Conservation (phyloP, 164 flowering plant species). For the Vitis amurensis region DNA sequence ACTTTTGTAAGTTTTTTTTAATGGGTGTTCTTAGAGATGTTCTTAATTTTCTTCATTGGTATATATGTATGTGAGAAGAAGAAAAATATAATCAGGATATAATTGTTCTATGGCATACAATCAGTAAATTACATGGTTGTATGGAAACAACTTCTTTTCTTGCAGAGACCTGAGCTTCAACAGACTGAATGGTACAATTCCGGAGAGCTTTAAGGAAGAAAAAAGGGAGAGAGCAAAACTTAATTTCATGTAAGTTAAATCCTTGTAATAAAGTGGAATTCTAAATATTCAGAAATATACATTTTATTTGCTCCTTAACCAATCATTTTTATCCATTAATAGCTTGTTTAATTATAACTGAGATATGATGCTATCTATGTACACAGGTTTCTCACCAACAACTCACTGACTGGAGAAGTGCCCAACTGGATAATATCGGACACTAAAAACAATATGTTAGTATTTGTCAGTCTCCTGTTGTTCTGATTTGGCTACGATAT, state of each 20-base stretch:
- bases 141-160: neutral
- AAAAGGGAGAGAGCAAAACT: neutral
- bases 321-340: neutral
- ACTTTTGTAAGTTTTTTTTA: slow-evolving; percentile 48
- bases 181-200: slow-evolving; percentile 54
- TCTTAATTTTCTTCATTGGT: too few relatives aligned
- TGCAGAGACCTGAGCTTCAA: slow-evolving; percentile 69
- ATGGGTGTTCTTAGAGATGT: too few relatives aligned
- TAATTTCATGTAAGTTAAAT: slow-evolving; percentile 34
- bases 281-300: too few relatives aligned
- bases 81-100: too few relatives aligned
- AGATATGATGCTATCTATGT: neutral
- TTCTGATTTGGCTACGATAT: too few relatives aligned
- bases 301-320: too few relatives aligned
- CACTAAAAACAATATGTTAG: slow-evolving; percentile 42
- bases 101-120: too few relatives aligned
- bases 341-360: too few relatives aligned
- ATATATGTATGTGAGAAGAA: too few relatives aligned
- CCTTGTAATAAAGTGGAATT: neutral
- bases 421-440: slow-evolving; percentile 42
- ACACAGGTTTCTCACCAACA: slow-evolving; percentile 67
- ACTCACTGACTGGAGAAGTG: slow-evolving; percentile 58
- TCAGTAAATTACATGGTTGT: too few relatives aligned
- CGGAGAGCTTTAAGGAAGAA: slow-evolving; percentile 18
- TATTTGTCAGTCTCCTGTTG: slow-evolving; percentile 8